Conservation (phyloP, 2,329 filamentous ascomycete genomes). For the Penicillium sp. region DNA sequence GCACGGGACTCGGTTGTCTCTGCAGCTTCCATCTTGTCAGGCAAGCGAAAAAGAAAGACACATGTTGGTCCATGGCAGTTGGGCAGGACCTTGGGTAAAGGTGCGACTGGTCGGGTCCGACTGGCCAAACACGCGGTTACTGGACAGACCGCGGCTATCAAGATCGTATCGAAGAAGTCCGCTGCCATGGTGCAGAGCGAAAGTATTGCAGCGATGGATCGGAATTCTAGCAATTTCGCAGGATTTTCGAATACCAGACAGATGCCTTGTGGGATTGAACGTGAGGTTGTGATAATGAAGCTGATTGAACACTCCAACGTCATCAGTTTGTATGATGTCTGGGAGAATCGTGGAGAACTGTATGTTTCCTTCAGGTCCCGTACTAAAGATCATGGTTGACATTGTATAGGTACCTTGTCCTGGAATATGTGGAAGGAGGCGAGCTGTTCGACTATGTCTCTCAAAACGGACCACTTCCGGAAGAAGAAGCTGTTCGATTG, state of each 20-base stretch:
- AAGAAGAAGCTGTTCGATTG: slow-evolving; percentile 77
- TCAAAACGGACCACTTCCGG: slow-evolving; percentile 68
- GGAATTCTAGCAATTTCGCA: slow-evolving; percentile 60
- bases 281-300: slow-evolving; percentile 96
- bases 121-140: slow-evolving; percentile 78
- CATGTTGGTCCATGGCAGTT: slow-evolving; percentile 93
- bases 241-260: slow-evolving; percentile 61
- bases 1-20: slow-evolving; percentile 57
- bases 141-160: slow-evolving; percentile 82
- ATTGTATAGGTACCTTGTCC: slow-evolving; percentile 76
- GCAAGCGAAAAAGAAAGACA: slow-evolving; percentile 60
- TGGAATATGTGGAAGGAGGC: slow-evolving; percentile 83
- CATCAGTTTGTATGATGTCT: slow-evolving; percentile 92
- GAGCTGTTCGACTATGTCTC: slow-evolving; percentile 89
- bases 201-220: slow-evolving; percentile 80
- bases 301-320: slow-evolving; percentile 93
- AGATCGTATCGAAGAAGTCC: slow-evolving; percentile 86
- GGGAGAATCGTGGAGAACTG: slow-evolving; percentile 96
- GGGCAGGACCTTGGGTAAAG: slow-evolving; percentile 83
- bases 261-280: slow-evolving; percentile 85
- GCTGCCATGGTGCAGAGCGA: slow-evolving; percentile 80
- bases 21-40: slow-evolving; percentile 56
- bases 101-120: slow-evolving; percentile 84
- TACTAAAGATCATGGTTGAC: no score
- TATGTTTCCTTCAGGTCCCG: slow-evolving; percentile 49